These are phyloP conservation scores for Fusarium napiforme DNA, from an alignment of 2,329 filamentous ascomycete species.

Conservation along the genomic window DNA sequence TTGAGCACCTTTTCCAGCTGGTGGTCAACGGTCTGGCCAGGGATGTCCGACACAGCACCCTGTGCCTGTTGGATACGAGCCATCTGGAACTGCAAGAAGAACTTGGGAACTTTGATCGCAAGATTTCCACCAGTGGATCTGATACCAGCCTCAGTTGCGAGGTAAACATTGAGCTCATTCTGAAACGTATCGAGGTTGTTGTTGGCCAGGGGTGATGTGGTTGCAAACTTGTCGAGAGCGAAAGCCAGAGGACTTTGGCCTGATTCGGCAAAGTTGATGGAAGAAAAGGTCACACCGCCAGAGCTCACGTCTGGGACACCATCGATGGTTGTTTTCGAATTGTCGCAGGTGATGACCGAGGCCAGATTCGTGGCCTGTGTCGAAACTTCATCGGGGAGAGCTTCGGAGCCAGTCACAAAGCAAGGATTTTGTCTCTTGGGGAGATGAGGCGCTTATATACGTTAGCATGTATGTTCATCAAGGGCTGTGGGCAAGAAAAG, in stretches of 20 bases:
- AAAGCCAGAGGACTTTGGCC: conserved; percentile 62
- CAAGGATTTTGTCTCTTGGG: conserved; percentile 55
- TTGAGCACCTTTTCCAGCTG: conserved; percentile 67
- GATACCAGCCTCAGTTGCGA: conserved; percentile 69
- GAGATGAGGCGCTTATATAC: conserved; percentile 27
- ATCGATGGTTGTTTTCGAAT: conserved; percentile 58
- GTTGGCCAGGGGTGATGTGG: conserved; percentile 58
- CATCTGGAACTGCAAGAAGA: conserved; percentile 70
- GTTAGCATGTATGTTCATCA: not conserved
- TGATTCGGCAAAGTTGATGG: conserved; percentile 66
- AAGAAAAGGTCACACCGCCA: conserved; percentile 61
- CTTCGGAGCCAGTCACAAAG: conserved; percentile 63
- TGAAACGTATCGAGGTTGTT: conserved; percentile 64
- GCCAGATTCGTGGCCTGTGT: conserved; percentile 56
- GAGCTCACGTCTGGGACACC: conserved; percentile 67
- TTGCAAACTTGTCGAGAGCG: conserved; percentile 64
- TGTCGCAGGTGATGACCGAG: conserved; percentile 61
- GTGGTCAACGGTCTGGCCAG: conserved; percentile 66
- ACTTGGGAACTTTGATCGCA: conserved; percentile 71
- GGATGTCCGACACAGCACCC: conserved; percentile 62
- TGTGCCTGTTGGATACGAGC: conserved; percentile 69
- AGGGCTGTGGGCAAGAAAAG: not conserved
- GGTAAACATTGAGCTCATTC: conserved; percentile 64
- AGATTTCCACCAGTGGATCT: conserved; percentile 63
- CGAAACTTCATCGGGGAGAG: conserved; percentile 62